Conservation (phyloP, 2,329 filamentous ascomycete genomes). For the Emmonsia crescens region DNA sequence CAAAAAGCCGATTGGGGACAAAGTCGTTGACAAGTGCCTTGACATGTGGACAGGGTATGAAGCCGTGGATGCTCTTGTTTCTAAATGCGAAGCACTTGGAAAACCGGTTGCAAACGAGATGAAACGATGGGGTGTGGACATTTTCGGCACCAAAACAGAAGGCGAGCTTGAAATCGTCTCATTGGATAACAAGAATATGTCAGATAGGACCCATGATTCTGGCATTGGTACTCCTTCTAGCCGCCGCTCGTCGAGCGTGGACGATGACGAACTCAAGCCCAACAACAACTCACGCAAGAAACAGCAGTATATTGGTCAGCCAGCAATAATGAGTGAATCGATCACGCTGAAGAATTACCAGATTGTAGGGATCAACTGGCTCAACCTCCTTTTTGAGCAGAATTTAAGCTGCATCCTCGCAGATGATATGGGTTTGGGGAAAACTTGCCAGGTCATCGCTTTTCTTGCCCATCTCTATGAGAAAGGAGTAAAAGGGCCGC, state of each 20-base stretch:
- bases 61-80: conserved; percentile 72
- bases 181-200: conserved; percentile 35
- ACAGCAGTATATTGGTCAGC: conserved; percentile 51
- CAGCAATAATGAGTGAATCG: conserved; percentile 62
- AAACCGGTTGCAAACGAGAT: conserved; percentile 55
- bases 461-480: conserved; percentile 77
- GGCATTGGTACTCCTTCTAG: conserved; percentile 55
- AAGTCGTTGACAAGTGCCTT: conserved; percentile 53
- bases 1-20: conserved; percentile 51
- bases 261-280: conserved; percentile 32
- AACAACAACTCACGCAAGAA: conserved; percentile 26
- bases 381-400: conserved; percentile 69
- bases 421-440: conserved; percentile 92
- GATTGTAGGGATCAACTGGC: conserved; percentile 88
- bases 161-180: conserved; percentile 52
- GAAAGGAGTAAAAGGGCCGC: conserved; percentile 55
- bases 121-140: conserved; percentile 56
- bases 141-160: conserved; percentile 48
- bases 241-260: conserved; percentile 33
- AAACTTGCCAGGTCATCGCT: conserved; percentile 92
- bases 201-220: conserved; percentile 46
- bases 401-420: conserved; percentile 81
- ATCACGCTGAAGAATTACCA: conserved; percentile 86
- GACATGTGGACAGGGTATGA: conserved; percentile 71
- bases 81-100: conserved; percentile 62